Evolutionary conservation across 768 basidiomycete genomes (phyloP).

Genomic region (Pleurotus salmoneostramineus): DNA sequence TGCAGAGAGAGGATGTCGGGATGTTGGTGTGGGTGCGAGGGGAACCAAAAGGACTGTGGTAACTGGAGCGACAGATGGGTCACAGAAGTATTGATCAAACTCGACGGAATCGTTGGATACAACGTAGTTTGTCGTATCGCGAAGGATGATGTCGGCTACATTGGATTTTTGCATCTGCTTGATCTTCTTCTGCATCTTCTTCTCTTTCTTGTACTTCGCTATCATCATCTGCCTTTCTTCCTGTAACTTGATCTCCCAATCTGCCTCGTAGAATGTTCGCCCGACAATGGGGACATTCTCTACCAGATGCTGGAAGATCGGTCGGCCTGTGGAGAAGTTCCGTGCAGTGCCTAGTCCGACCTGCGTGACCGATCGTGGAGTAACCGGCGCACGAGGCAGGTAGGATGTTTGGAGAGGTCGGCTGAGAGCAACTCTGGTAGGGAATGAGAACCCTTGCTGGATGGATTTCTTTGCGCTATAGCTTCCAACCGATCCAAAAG

Average conservation of each 20-base stretch:
- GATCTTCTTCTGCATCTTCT: slow-evolving; percentile 19
- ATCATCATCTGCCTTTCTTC: slow-evolving; percentile 34
- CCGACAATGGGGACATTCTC: slow-evolving; percentile 78
- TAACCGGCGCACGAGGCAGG: slow-evolving; percentile 53
- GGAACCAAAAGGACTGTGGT: slow-evolving; percentile 73
- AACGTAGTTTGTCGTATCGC: slow-evolving; percentile 11
- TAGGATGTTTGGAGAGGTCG: slow-evolving; percentile 43
- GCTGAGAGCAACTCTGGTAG: slow-evolving; percentile 46
- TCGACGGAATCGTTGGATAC: slow-evolving; percentile 18
- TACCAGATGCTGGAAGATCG: slow-evolving; percentile 75
- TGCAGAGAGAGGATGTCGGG: slow-evolving; percentile 54
- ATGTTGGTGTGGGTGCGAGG: slow-evolving; percentile 69
- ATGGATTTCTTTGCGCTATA: slow-evolving; percentile 36
- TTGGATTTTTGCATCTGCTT: slow-evolving; percentile 32
- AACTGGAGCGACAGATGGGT: slow-evolving; percentile 29
- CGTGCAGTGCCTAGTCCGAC: slow-evolving; percentile 76
- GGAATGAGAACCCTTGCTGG: slow-evolving; percentile 52
- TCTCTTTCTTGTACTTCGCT: slow-evolving; percentile 20
- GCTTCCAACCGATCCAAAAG: slow-evolving; percentile 19
- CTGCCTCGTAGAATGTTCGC: slow-evolving; percentile 71
- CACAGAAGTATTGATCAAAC: slow-evolving; percentile 62
- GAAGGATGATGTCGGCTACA: slow-evolving; percentile 11
- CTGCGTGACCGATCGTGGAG: slow-evolving; percentile 51
- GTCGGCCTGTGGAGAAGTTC: slow-evolving; percentile 69
- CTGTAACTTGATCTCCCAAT: slow-evolving; percentile 57